Evolutionary conservation across 2,329 filamentous ascomycete genomes (phyloP).

Genomic region (Colletotrichum destructivum): DNA sequence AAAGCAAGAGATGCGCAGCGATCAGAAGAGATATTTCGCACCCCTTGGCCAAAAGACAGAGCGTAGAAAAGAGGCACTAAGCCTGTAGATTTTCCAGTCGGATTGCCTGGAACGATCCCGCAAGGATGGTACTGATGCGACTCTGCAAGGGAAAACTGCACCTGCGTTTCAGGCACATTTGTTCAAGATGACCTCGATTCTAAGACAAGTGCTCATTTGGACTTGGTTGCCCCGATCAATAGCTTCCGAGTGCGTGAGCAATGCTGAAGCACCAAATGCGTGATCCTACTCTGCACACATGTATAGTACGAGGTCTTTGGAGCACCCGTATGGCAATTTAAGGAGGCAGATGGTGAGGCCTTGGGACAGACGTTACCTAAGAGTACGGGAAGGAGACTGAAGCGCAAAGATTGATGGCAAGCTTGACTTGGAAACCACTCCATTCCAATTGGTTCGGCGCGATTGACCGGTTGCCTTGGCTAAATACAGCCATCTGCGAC

Average conservation of each 20-base stretch:
- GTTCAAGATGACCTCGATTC: constrained; percentile 35
- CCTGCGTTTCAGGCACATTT: constrained; percentile 25
- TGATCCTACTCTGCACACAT: neutral
- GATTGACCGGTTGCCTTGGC: neutral
- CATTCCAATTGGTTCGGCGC: neutral
- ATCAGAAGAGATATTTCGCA: constrained; percentile 6
- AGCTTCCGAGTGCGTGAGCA: neutral
- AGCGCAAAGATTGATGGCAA: neutral
- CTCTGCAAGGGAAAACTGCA: constrained; percentile 16
- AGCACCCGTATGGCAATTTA: neutral
- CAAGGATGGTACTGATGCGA: constrained; percentile 14
- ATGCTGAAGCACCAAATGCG: neutral
- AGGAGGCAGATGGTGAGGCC: neutral
- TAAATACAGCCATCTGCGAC: neutral
- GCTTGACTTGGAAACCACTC: neutral
- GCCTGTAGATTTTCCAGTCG: neutral
- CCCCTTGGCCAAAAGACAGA: neutral
- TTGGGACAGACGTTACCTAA: neutral
- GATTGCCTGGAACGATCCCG: neutral
- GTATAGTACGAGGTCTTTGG: neutral
- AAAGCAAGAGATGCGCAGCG: constrained; percentile 11
- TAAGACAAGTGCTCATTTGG: constrained; percentile 30
- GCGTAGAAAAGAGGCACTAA: neutral
- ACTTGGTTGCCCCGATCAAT: constrained; percentile 15
- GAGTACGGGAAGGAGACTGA: no score